Evolutionary conservation across 2,329 filamentous ascomycete species (phyloP), one percentile per base, ranked within the genome.

Genomic region (Truncatella angustata): DNA sequence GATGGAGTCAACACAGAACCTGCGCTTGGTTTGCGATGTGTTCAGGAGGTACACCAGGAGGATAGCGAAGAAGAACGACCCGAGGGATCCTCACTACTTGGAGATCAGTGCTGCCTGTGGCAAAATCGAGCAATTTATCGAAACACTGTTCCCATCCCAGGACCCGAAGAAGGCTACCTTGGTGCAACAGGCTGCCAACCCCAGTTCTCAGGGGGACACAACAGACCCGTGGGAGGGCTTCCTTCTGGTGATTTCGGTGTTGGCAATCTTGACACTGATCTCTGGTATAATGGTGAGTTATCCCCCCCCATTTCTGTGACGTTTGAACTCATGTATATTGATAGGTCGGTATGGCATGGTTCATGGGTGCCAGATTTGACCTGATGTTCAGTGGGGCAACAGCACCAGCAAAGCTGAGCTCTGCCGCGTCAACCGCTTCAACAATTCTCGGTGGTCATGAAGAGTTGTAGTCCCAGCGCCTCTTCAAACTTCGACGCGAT

Each of bases 91-190:
- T 40, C 93, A 92, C 68, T 99, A 88, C 74, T 75, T 97, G 42
- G 87, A 90, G 65, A 97, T 99, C 66, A 96, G 91, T 71, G 85
- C 91, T 57, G 87, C 89, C 51, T 96, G 93, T 67, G 93, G 84
- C 65, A 91, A 90, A 88, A 90, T 96, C 58, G 92, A 97, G 70
- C 89, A 94, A 76, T 96, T 96, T 68, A 96, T 97, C 67, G 93
- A 97, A 71, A 86, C 85, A 4, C 85, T 97, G 60, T 97, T 92
- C 82, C 94, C 94, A 3, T 81, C 84, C 7, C 91, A 96, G 70
- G 85, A 89, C 57, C 81, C 88, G 40, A 85, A 87, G 63, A 74
- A 76, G 55, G 69, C 82, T 32, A 71, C 74, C 28, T 66, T 72
- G 12, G 62, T 71, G 34, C 70, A 73, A 48, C 62, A 68, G 52